Evolutionary conservation across 257 asterid species (phyloP), one percentile per base, ranked within the genome.

Genomic region (Solanum habrochaites): DNA sequence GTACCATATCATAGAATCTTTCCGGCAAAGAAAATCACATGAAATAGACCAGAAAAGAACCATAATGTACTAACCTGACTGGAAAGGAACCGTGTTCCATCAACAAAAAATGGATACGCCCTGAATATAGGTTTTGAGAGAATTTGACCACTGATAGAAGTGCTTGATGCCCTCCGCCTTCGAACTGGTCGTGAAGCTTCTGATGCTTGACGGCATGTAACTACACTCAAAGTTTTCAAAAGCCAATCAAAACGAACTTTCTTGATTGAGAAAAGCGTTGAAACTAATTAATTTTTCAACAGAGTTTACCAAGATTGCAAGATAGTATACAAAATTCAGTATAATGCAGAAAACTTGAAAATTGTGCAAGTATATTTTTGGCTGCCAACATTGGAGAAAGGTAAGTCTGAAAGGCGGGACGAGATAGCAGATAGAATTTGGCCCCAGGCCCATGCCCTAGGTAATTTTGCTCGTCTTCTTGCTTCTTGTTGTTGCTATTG

Each of bases 401-500:
- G 98, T 29, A 93, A 88, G 49, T 91, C 92, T 93, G 88, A n/a
- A 86, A 94, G 77, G 91, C 66, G 49, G 98, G 82, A 66, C 94
- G 94, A 82, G 97, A 92, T n/a, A 40, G 97, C 89, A 58, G 98
- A 90, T 93, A 66, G 98, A 96, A 93, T n/a, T 91, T 92, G 11
- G 98, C 98, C 98, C 98, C 99, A 97, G 83, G 98, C n/a, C 94
- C 98, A 94, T 90, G 67, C n/a, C 98, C 98, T 37, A 94, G 94
- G 90, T 97, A 92, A 86, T 92, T 95, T 91, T 94, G 97, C 89
- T 86, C 86, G 82, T 93, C 96, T 90, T 93, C 92, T 90, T 95
- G n/a, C 78, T 87, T 95, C 25, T 88, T 87, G 58, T 42, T 88
- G 42, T 89, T 91, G 81, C 83, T 94, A 58, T 86, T 66, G 49